phyloP scores from a whole-genome alignment of 169 alveolate species.

The Perkinsus olseni region DNA sequence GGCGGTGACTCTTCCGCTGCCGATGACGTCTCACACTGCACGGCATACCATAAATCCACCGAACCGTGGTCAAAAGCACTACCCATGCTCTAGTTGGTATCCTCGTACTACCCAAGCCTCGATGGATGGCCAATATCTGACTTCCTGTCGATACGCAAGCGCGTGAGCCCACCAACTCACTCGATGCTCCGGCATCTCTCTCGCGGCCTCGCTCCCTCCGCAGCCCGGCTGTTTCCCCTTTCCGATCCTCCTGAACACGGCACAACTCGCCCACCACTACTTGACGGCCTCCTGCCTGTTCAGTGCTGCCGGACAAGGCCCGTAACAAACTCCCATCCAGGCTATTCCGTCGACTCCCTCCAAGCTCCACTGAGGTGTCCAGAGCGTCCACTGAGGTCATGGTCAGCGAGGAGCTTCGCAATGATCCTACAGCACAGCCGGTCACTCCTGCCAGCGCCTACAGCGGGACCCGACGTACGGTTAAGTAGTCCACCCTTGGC shows the following conservation, averaged over 20 bases:
- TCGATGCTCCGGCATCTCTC: not conserved
- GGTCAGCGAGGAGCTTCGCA: not conserved
- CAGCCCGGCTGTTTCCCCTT: not conserved
- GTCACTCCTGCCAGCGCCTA: not conserved
- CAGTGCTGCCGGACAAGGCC: not conserved
- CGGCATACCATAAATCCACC: not conserved
- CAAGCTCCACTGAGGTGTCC: not conserved
- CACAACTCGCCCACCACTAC: not conserved
- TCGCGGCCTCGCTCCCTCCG: not conserved
- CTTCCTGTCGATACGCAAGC: not conserved
- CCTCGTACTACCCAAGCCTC: not conserved
- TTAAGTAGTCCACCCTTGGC: not conserved
- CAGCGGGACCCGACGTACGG: not conserved
- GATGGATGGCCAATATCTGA: not conserved
- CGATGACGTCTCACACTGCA: not conserved
- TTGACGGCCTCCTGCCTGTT: not conserved
- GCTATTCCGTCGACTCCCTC: not conserved
- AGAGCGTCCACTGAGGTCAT: not conserved
- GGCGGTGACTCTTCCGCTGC: not conserved
- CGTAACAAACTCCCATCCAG: not conserved
- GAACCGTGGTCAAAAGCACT: not conserved
- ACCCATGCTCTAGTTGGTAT: not conserved
- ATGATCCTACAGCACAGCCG: no score
- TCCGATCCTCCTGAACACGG: not conserved
- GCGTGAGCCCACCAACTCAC: not conserved